These are phyloP conservation scores for Stenocarpella maydis DNA, from an alignment of 2,329 filamentous ascomycete species.

Conservation along the genomic window DNA sequence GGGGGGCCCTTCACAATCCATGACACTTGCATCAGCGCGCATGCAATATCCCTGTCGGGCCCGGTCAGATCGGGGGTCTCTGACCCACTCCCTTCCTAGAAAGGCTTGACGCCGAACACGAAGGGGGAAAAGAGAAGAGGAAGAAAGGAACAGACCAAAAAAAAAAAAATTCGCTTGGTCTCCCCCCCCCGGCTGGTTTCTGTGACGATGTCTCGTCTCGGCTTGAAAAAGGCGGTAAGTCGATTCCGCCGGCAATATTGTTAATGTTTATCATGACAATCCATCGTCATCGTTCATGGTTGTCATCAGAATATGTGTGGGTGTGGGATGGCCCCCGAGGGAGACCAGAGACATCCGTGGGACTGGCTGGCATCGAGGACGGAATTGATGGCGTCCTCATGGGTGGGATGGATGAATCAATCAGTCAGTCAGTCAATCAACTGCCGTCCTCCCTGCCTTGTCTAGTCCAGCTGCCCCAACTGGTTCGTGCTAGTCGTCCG, in stretches of 20 bases:
- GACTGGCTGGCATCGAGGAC: background rate
- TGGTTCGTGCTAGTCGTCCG: constrained; percentile 17
- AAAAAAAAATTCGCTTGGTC: too few species aligned
- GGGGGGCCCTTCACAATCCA: constrained; percentile 23
- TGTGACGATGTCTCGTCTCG: constrained; percentile 18
- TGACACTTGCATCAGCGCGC: constrained; percentile 22
- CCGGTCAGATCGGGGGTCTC: too few species aligned
- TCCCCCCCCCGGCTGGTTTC: background rate
- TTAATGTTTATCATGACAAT: background rate
- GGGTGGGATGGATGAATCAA: background rate
- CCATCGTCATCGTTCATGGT: background rate
- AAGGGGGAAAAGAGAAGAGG: background rate
- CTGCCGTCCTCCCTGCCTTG: constrained; percentile 4
- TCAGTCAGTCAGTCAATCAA: background rate
- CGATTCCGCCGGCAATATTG: constrained; percentile 27
- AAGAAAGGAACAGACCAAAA: background rate
- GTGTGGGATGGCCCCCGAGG: too few species aligned
- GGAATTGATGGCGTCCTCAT: background rate
- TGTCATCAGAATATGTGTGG: too few species aligned
- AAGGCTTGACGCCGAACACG: constrained; percentile 20
- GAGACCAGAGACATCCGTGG: background rate
- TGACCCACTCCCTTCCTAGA: constrained; percentile 5
- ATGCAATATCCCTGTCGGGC: constrained; percentile 5
- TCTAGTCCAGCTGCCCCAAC: background rate
- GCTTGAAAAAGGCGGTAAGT: constrained; percentile 28